These are phyloP conservation scores for Kuraishia molischiana DNA, from an alignment of 805 yeast genomes.

Conservation along the genomic window DNA sequence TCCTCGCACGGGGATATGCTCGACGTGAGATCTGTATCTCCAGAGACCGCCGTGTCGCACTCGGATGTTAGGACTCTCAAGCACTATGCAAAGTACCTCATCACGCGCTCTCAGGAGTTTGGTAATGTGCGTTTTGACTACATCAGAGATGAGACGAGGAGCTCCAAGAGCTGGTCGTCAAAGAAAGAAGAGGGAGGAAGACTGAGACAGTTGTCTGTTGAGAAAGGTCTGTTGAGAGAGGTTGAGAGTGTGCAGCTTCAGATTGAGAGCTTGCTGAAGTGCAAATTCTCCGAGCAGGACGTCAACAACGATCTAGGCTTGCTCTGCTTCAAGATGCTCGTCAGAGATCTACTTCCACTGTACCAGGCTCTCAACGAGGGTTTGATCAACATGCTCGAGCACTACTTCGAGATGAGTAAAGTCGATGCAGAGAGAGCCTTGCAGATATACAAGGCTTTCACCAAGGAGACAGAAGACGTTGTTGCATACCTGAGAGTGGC, in stretches of 20 bases:
- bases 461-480: constrained; percentile 77
- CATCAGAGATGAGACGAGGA: constrained; percentile 52
- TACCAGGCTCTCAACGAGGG: constrained; percentile 94
- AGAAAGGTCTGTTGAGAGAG: constrained; percentile 75
- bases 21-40: constrained; percentile 32
- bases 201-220: constrained; percentile 54
- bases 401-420: constrained; percentile 87
- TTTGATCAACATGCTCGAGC: constrained; percentile 85
- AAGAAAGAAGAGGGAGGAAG: constrained; percentile 44
- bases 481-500: constrained; percentile 84
- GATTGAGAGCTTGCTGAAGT: constrained; percentile 63
- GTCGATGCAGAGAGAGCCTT: constrained; percentile 82
- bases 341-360: constrained; percentile 78
- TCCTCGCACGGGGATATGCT: constrained; percentile 53
- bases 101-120: constrained; percentile 59
- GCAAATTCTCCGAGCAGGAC: constrained; percentile 71
- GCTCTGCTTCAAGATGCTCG: constrained; percentile 79
- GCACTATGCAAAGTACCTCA: constrained; percentile 65
- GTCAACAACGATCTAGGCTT: constrained; percentile 76
- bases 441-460: constrained; percentile 75
- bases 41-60: constrained; percentile 19
- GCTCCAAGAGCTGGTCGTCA: constrained; percentile 21
- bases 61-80: constrained; percentile 47
- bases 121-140: constrained; percentile 60
- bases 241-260: constrained; percentile 80